Evolutionary conservation across 139 green algal species (phyloP).

Genomic region (Volvox reticuliferus): DNA sequence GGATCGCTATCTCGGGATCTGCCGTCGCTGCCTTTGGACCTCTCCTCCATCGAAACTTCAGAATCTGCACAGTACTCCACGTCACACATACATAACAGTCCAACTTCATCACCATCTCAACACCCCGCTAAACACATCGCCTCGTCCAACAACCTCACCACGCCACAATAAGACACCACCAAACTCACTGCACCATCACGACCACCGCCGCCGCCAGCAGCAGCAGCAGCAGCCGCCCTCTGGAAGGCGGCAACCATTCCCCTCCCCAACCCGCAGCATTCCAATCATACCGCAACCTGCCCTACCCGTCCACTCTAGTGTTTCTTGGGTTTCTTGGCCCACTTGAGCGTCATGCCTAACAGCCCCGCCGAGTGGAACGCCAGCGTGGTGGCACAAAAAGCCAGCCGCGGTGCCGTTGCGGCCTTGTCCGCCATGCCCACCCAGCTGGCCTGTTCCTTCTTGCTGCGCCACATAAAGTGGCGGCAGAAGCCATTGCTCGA

Average conservation of each 20-base stretch:
- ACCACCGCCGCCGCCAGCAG: too few species aligned
- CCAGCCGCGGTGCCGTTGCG: background rate
- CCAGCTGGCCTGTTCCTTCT: conserved; percentile 22
- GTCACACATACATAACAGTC: too few species aligned
- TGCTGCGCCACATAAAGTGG: conserved; percentile 47
- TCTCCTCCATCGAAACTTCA: too few species aligned
- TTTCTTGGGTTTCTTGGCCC: conserved; percentile 46
- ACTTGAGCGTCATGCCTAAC: conserved; percentile 32
- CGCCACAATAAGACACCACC: too few species aligned
- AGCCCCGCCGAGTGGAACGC: conserved; percentile 27
- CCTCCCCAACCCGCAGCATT: background rate
- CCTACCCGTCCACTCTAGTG: background rate
- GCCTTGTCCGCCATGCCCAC: conserved; percentile 41
- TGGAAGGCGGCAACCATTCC: too few species aligned
- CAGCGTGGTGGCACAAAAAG: conserved; percentile 27
- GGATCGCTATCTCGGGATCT: too few species aligned
- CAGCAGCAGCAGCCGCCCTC: background rate
- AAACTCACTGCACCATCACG: too few species aligned
- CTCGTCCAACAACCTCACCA: too few species aligned
- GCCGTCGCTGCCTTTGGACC: too few species aligned
- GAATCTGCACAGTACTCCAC: too few species aligned
- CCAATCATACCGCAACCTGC: background rate
- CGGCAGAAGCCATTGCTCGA: conserved; percentile 38
- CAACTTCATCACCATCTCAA: too few species aligned
- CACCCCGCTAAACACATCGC: too few species aligned